Percentiles rank a stretch among this genome's conserved stretches.
Evolutionary conservation across 306 rosid species (phyloP).

Genomic region (Vigna angularis): DNA sequence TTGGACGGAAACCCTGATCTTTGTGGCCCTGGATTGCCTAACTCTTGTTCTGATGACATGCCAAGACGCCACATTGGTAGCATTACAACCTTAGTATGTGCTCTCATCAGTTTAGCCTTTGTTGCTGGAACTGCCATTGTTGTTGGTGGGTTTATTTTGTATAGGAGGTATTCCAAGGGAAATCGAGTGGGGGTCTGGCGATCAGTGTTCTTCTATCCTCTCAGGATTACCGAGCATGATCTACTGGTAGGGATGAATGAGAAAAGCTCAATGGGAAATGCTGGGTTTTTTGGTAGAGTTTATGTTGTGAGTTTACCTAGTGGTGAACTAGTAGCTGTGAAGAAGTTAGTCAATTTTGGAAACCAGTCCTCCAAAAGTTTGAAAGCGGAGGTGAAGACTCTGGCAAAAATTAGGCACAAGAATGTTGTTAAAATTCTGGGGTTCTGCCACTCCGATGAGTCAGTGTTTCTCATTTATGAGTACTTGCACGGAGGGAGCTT

Average conservation of each 20-base stretch:
- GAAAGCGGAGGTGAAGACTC: constrained; percentile 84
- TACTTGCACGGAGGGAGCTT: constrained; percentile 82
- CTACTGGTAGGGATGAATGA: constrained; percentile 86
- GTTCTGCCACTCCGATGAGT: constrained; percentile 85
- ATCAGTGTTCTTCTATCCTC: constrained; percentile 91
- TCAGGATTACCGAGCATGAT: constrained; percentile 88
- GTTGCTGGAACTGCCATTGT: constrained; percentile 64
- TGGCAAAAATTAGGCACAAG: constrained; percentile 95
- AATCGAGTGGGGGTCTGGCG: constrained; percentile 62
- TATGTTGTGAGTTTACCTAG: constrained; percentile 75
- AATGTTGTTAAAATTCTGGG: constrained; percentile 85
- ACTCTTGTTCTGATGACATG: constrained; percentile 70
- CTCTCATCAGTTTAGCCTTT: constrained; percentile 72
- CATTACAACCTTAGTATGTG: constrained; percentile 71
- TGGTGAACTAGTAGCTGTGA: constrained; percentile 84
- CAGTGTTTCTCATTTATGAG: constrained; percentile 80
- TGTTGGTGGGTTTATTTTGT: constrained; percentile 68
- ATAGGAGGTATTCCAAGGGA: constrained; percentile 60
- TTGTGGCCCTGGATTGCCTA: constrained; percentile 87
- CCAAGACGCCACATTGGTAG: constrained; percentile 54
- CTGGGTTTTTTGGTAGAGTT: constrained; percentile 79
- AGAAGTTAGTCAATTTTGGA: constrained; percentile 82
- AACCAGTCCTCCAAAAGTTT: constrained; percentile 70
- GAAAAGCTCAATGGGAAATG: constrained; percentile 67
- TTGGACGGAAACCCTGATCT: constrained; percentile 90